Conservation (phyloP, 2,329 filamentous ascomycete species). For the Fusarium pseudonygamai region DNA sequence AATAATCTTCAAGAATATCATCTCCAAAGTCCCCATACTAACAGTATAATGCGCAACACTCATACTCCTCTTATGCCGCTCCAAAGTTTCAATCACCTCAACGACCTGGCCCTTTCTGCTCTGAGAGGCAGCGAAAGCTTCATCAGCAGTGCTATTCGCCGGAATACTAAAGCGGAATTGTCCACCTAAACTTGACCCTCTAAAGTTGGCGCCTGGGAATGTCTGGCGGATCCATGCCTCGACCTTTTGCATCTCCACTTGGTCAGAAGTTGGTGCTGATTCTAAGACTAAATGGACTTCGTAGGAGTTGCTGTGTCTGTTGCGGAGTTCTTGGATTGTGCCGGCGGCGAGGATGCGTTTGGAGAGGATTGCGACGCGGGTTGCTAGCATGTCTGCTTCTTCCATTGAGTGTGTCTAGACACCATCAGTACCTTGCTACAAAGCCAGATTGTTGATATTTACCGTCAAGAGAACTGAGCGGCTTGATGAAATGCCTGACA, state of each 20-base stretch:
- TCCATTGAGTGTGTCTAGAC: slow-evolving; percentile 77
- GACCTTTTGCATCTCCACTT: background rate
- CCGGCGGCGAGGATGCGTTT: slow-evolving; percentile 82
- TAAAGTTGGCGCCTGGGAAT: background rate
- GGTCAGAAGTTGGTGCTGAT: slow-evolving; percentile 73
- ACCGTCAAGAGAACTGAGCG: slow-evolving; percentile 73
- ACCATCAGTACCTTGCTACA: background rate
- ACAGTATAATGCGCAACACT: background rate
- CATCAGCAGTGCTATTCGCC: background rate
- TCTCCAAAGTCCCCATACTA: slow-evolving; percentile 2
- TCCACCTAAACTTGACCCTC: background rate
- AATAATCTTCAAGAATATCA: background rate
- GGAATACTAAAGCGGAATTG: background rate
- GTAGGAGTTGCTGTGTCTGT: slow-evolving; percentile 76
- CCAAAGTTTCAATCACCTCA: background rate
- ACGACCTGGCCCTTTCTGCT: background rate
- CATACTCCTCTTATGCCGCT: background rate
- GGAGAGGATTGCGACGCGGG: slow-evolving; percentile 75
- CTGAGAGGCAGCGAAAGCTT: background rate
- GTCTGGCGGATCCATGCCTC: background rate
- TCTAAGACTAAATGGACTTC: slow-evolving; percentile 80
- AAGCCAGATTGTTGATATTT: no score
- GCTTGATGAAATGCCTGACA: slow-evolving; percentile 71
- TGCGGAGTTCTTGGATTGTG: slow-evolving; percentile 72
- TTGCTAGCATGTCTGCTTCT: slow-evolving; percentile 79